Evolutionary conservation across 202 grass and related monocot species (phyloP).

Genomic region (Sporobolus alterniflorus): DNA sequence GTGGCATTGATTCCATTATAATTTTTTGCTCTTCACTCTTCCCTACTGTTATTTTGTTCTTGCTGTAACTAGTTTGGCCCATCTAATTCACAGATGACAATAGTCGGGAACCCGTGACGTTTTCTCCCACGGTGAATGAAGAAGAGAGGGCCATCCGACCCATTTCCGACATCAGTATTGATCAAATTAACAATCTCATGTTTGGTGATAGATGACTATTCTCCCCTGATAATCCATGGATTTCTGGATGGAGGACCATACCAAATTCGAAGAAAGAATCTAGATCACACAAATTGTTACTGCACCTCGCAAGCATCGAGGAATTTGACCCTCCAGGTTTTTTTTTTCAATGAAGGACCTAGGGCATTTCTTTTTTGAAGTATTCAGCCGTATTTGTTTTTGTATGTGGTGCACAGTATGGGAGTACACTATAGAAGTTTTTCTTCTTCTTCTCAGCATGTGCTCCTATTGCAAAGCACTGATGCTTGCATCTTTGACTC

Average conservation of each 20-base stretch:
- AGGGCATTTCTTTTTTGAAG: background rate
- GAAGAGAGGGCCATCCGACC: constrained; percentile 75
- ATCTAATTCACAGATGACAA: constrained; percentile 63
- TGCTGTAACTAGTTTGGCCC: background rate
- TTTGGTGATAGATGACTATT: constrained; percentile 42
- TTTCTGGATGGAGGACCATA: background rate
- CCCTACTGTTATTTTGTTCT: background rate
- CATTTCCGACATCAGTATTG: constrained; percentile 75
- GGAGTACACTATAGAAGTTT: background rate
- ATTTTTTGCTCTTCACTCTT: background rate
- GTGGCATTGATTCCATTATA: background rate
- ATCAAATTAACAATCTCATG: constrained; percentile 74
- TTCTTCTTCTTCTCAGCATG: background rate
- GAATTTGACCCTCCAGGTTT: background rate
- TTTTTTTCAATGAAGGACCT: background rate
- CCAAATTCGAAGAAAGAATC: background rate
- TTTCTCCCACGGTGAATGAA: constrained; percentile 15
- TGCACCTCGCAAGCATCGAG: background rate
- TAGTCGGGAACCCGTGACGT: constrained; percentile 43
- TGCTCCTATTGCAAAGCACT: background rate
- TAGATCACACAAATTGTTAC: no score
- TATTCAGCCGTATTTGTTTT: background rate
- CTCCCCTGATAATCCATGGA: background rate
- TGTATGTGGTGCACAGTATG: background rate
- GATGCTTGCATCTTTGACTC: background rate